Evolutionary conservation across 805 yeast genomes (phyloP).

Genomic region (Candida multigemmis): DNA sequence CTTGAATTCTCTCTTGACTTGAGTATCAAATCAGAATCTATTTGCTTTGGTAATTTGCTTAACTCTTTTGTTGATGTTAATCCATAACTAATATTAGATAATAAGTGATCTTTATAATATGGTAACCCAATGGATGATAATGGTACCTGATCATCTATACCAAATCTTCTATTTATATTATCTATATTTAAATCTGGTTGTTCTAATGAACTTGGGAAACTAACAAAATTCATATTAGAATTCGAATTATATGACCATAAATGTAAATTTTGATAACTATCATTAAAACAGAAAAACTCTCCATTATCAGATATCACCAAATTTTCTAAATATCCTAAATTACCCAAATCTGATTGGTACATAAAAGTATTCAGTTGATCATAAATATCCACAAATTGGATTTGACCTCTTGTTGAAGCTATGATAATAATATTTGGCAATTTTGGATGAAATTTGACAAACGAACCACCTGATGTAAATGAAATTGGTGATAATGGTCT

Average conservation of each 20-base stretch:
- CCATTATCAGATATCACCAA: conserved; percentile 63
- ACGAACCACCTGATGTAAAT: conserved; percentile 84
- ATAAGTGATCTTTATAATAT: conserved; percentile 62
- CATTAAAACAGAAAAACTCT: conserved; percentile 65
- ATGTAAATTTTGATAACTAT: conserved; percentile 52
- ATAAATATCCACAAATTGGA: conserved; percentile 76
- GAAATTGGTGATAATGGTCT: conserved; percentile 71
- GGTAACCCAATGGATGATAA: conserved; percentile 79
- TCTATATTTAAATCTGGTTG: conserved; percentile 39
- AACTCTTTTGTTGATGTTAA: conserved; percentile 47
- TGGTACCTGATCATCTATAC: conserved; percentile 43
- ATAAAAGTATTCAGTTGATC: conserved; percentile 63
- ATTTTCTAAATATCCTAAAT: conserved; percentile 28
- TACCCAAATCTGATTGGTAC: conserved; percentile 52
- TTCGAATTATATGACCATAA: conserved; percentile 51
- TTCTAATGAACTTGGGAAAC: conserved; percentile 35
- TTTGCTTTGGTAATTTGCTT: conserved; percentile 50
- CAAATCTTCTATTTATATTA: conserved; percentile 4
- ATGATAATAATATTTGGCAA: conserved; percentile 68
- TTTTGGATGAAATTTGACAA: conserved; percentile 79
- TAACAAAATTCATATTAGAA: conserved; percentile 20
- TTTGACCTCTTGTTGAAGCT: conserved; percentile 69
- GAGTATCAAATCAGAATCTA: conserved; percentile 38
- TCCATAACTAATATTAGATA: conserved; percentile 75
- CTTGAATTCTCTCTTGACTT: conserved; percentile 10